These are phyloP conservation scores for Ogataea zsoltii DNA, from an alignment of 805 yeast species.

Conservation along the genomic window DNA sequence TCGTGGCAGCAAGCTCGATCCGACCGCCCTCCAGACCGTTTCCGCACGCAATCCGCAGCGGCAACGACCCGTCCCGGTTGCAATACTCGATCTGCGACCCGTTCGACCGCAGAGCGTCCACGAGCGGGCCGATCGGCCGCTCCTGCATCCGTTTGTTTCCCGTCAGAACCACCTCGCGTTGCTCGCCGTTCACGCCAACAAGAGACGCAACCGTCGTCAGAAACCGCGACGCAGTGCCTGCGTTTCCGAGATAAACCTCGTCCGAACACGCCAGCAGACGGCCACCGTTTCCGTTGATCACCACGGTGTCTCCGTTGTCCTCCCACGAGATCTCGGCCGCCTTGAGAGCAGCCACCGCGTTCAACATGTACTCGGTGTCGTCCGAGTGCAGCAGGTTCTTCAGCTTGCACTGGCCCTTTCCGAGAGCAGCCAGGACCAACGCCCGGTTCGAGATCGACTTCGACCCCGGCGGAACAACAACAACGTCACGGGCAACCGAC, in stretches of 20 bases:
- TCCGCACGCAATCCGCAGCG: slow-evolving; percentile 71
- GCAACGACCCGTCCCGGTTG: slow-evolving; percentile 80
- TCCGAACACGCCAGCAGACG: slow-evolving; percentile 60
- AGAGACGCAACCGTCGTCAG: slow-evolving; percentile 90
- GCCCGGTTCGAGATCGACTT: slow-evolving; percentile 97
- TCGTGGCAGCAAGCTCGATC: slow-evolving; percentile 92
- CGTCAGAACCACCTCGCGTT: slow-evolving; percentile 63
- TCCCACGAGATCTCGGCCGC: slow-evolving; percentile 85
- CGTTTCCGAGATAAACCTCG: slow-evolving; percentile 88
- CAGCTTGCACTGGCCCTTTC: slow-evolving; percentile 79
- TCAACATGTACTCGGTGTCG: slow-evolving; percentile 92
- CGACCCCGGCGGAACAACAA: slow-evolving; percentile 89
- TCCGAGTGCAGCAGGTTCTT: slow-evolving; percentile 91
- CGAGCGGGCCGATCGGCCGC: slow-evolving; percentile 94
- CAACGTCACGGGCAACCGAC: slow-evolving; percentile 38
- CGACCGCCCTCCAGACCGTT: slow-evolving; percentile 82
- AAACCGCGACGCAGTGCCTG: slow-evolving; percentile 97
- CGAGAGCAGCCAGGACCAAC: slow-evolving; percentile 86
- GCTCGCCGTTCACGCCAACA: slow-evolving; percentile 49
- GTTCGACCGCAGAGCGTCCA: slow-evolving; percentile 81
- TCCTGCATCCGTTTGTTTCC: slow-evolving; percentile 98
- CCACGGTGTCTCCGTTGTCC: slow-evolving; percentile 86
- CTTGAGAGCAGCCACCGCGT: slow-evolving; percentile 73
- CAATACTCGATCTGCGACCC: slow-evolving; percentile 76
- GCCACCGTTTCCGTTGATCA: slow-evolving; percentile 86